Percentiles rank a stretch among this genome's conserved stretches.
Conservation (phyloP, 495 filamentous ascomycete species). For the Penicillium roqueforti region DNA sequence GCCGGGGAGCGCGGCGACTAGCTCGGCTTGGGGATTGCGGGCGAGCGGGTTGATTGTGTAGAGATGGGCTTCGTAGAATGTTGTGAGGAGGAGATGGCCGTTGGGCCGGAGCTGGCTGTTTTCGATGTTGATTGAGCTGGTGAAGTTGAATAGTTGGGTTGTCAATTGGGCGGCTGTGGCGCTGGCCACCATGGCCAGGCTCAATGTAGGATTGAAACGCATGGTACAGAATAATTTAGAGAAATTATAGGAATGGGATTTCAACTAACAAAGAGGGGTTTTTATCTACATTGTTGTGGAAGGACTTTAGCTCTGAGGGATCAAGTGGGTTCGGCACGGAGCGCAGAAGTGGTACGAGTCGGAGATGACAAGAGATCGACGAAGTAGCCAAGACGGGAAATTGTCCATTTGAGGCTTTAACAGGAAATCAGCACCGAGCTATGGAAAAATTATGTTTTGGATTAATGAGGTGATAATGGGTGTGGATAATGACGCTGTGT, state of each 20-base stretch:
- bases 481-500: too few relatives aligned
- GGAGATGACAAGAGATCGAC: conserved; percentile 1
- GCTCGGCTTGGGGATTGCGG: conserved; percentile 22
- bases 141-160: conserved; percentile 22
- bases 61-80: conserved; percentile 26
- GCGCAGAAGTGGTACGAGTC: background rate
- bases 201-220: too few relatives aligned
- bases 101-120: conserved; percentile 46
- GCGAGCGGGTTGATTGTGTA: conserved; percentile 24
- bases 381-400: background rate
- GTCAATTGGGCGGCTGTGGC: background rate
- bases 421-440: background rate
- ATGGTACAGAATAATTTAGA: background rate
- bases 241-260: background rate
- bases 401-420: background rate
- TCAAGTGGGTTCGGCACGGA: background rate
- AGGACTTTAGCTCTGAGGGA: too few relatives aligned
- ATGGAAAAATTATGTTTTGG: too few relatives aligned
- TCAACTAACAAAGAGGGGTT: background rate
- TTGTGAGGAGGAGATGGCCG: conserved; percentile 42
- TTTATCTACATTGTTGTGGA: background rate
- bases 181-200: too few relatives aligned
- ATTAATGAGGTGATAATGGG: too few relatives aligned
- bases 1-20: conserved; percentile 37
- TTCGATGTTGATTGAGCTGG: conserved; percentile 31